Evolutionary conservation across 179 eudicot genomes (phyloP).

Genomic region (Carnegiea gigantea): DNA sequence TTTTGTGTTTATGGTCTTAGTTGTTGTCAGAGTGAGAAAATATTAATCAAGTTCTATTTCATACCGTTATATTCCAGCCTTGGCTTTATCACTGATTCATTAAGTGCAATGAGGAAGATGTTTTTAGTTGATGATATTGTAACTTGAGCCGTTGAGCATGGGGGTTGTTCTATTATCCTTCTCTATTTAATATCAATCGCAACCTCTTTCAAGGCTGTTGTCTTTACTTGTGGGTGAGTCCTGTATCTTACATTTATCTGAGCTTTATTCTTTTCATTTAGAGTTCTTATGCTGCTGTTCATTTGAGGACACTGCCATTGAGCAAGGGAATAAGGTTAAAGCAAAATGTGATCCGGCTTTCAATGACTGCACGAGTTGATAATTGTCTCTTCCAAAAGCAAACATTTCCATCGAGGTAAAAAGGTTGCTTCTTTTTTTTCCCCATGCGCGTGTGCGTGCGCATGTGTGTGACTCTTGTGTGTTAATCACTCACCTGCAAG

Average conservation of each 20-base stretch:
- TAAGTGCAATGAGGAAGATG: not conserved
- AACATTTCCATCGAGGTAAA: conserved; percentile 30
- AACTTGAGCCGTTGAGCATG: too few species aligned
- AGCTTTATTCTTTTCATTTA: conserved; percentile 5
- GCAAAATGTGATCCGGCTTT: conserved; percentile 24
- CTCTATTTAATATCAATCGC: not conserved
- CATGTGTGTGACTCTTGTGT: not conserved
- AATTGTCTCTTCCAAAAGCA: conserved; percentile 26
- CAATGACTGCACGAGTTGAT: conserved; percentile 19
- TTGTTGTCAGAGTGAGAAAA: not conserved
- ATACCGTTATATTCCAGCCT: not conserved
- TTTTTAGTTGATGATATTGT: not conserved
- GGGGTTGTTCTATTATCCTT: too few species aligned
- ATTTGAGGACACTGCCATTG: conserved; percentile 23
- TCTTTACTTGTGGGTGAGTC: not conserved
- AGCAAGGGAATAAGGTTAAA: conserved; percentile 30
- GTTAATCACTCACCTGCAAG: not conserved
- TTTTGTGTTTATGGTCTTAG: not conserved
- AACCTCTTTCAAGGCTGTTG: not conserved
- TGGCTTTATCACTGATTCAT: not conserved
- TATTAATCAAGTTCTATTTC: not conserved
- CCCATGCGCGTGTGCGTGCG: too few species aligned
- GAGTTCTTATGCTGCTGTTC: conserved; percentile 28
- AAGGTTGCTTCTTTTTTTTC: not conserved
- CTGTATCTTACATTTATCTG: not conserved